Evolutionary conservation across 768 basidiomycete species (phyloP).

Genomic region (Russula vinacea): DNA sequence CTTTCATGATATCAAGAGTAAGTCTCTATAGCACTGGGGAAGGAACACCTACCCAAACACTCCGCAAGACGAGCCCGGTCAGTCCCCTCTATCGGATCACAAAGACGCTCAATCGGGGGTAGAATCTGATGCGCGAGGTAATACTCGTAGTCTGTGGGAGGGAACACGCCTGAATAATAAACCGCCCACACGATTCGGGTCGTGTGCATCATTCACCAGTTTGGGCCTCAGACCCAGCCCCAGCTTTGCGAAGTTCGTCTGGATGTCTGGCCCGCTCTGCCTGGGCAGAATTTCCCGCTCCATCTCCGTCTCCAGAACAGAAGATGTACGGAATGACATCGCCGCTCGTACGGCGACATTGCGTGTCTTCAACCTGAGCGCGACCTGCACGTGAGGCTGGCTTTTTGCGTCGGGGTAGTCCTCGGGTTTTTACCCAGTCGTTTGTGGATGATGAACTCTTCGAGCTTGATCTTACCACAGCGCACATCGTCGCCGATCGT

Average conservation of each 20-base stretch:
- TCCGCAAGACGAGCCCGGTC: conserved; percentile 90
- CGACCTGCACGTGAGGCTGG: conserved; percentile 97
- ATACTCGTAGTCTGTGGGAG: conserved; percentile 75
- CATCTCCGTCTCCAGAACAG: conserved; percentile 73
- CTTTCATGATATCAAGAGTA: conserved; percentile 36
- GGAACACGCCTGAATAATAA: not conserved
- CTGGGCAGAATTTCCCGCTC: conserved; percentile 67
- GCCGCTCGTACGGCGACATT: conserved; percentile 77
- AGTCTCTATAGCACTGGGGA: not conserved
- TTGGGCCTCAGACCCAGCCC: conserved; percentile 56
- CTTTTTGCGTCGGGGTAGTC: conserved; percentile 95
- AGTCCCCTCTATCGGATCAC: conserved; percentile 95
- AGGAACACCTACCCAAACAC: conserved; percentile 69
- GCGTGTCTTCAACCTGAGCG: conserved; percentile 80
- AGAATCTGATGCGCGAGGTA: conserved; percentile 90
- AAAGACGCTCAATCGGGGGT: conserved; percentile 91
- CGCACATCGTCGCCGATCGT: conserved; percentile 76
- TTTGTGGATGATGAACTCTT: conserved; percentile 96
- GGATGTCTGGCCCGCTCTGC: conserved; percentile 92
- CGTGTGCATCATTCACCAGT: conserved; percentile 56
- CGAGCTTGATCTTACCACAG: conserved; percentile 72
- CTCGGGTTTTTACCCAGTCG: conserved; percentile 92
- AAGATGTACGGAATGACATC: conserved; percentile 98
- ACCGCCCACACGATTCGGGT: not conserved
- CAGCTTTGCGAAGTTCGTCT: conserved; percentile 78